phyloP scores from a whole-genome alignment of 2,329 filamentous ascomycete species.

The Phyllosticta paracitricarpa region DNA sequence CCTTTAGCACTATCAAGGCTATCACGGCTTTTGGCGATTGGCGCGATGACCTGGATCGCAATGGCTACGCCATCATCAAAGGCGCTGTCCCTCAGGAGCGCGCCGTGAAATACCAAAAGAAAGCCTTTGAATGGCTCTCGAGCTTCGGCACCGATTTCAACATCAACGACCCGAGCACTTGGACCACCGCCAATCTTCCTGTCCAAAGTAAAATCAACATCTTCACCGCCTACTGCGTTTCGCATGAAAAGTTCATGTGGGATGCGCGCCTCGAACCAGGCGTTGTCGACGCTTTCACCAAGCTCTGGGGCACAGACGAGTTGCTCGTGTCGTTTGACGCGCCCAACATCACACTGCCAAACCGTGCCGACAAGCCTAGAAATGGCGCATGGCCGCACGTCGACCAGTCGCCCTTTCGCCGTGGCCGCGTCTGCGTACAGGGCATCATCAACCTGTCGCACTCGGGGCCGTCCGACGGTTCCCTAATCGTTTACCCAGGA shows the following conservation, averaged over 20 bases:
- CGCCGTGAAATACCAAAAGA: slow-evolving; percentile 31
- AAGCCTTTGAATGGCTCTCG: slow-evolving; percentile 34
- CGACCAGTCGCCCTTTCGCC: slow-evolving; percentile 22
- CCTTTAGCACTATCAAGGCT: background rate
- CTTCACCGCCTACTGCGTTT: slow-evolving; percentile 22
- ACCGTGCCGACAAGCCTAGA: slow-evolving; percentile 20
- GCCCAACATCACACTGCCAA: slow-evolving; percentile 31
- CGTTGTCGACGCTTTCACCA: slow-evolving; percentile 27
- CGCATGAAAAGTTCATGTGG: slow-evolving; percentile 35
- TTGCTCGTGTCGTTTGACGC: slow-evolving; percentile 30
- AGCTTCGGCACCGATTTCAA: slow-evolving; percentile 34
- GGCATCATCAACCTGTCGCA: slow-evolving; percentile 39
- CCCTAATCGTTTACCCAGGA: slow-evolving; percentile 27
- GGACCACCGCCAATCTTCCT: slow-evolving; percentile 29
- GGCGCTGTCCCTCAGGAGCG: slow-evolving; percentile 28
- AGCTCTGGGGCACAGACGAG: slow-evolving; percentile 28
- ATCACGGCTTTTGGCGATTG: slow-evolving; percentile 23
- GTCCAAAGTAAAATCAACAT: slow-evolving; percentile 22
- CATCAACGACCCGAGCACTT: slow-evolving; percentile 23
- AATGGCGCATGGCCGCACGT: slow-evolving; percentile 28
- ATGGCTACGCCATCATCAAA: slow-evolving; percentile 35
- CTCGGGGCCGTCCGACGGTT: slow-evolving; percentile 28
- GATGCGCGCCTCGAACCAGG: slow-evolving; percentile 29
- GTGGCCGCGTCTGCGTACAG: slow-evolving; percentile 42
- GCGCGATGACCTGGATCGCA: slow-evolving; percentile 33